These are phyloP conservation scores for Fraxinus greggii DNA, from an alignment of 305 asterid species.

Conservation along the genomic window DNA sequence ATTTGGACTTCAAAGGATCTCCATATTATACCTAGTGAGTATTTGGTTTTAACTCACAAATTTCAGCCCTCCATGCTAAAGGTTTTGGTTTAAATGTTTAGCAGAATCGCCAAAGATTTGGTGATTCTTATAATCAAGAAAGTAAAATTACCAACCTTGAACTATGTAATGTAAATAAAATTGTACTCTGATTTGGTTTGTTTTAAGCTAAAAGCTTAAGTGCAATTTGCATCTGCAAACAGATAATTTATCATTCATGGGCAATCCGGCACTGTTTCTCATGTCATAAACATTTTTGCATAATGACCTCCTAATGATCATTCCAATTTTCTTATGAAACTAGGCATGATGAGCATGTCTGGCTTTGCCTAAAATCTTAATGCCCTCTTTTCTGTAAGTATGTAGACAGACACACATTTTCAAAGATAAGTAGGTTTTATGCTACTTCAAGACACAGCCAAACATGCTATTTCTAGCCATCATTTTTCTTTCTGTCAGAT, in stretches of 20 bases:
- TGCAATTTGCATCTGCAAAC: not conserved
- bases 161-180: not conserved
- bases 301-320: not conserved
- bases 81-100: not conserved
- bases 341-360: not conserved
- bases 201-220: not conserved
- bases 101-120: not conserved
- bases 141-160: not conserved
- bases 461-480: not conserved
- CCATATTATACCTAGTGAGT: not conserved
- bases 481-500: not conserved
- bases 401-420: not conserved
- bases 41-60: not conserved
- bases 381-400: not conserved
- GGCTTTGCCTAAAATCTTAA: not conserved
- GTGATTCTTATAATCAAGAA: not conserved
- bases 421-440: not conserved
- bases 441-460: not conserved
- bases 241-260: not conserved
- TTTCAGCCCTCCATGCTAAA: not conserved
- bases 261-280: not conserved
- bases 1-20: not conserved
- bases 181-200: not conserved
- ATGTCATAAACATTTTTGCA: not conserved
- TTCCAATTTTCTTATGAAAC: not conserved